Base-by-base conservation (phyloP, 257 asterid genomes). In the Solanum chmielewskii region DNA sequence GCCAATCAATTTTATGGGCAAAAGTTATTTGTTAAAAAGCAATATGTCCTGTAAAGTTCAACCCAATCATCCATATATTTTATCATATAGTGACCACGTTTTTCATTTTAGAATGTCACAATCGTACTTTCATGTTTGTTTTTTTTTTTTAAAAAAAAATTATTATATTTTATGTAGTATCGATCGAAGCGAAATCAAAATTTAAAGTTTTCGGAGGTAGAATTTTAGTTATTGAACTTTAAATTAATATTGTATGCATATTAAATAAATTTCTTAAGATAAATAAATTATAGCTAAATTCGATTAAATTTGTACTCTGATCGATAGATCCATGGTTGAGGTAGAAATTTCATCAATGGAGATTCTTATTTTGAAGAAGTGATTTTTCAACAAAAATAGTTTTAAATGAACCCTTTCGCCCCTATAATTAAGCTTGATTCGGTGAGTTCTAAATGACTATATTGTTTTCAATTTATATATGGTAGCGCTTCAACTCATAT, bases 1-100 rank as follows among this genome's bases (percentile, higher is more conserved):
- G 66, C 45, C 35, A 27, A 20, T 84, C 87, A 84, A 66, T 84
- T 84, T 84, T 80, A 47, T 80, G 68, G 66, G 68, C 85, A 78
- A 78, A 45, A 78, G 84, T 45, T 45, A 49, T 45, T 15, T 25
- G 64, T 10, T 18, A 47, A 80, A 80, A 80, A 47, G 68, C 3
- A 47, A 10, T 47, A 80, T 80, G 68, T 80, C 29, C 68, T 80
- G 68, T 80, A 80, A 80, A 80, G 85, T 47, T 29, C 68, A 80
- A 80, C 11, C 20, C 29, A 49, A 49, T 25, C 14, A 76, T 78
- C 64, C 11, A 16, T 68, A 68, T 13, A 68, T 12, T 52, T 52
- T 52, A 27, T 68, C 3, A 44, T 21, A 45, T 15, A 49, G 44
- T 47, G 27, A 27, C 10, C 85, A 80, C 85, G 85, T 80, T 80